Evolutionary conservation across 2,329 filamentous ascomycete genomes (phyloP).

Genomic region (Penicillium sp.): DNA sequence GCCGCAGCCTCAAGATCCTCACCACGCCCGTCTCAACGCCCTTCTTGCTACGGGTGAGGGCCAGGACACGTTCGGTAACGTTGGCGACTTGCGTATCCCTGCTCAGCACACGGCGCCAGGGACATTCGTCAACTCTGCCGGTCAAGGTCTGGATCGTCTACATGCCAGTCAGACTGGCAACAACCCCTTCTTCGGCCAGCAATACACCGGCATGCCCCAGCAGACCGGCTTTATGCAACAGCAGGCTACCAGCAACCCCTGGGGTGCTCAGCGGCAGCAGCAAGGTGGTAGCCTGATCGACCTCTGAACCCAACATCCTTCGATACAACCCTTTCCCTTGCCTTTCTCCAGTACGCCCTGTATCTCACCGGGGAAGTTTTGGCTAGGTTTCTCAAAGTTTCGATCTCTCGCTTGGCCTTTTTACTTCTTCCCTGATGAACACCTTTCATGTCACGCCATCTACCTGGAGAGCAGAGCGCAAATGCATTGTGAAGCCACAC

Average conservation of each 20-base stretch:
- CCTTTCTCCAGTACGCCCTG: neutral
- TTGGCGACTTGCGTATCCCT: slow-evolving; percentile 92
- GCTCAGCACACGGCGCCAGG: slow-evolving; percentile 95
- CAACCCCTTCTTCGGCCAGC: slow-evolving; percentile 85
- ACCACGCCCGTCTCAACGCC: slow-evolving; percentile 75
- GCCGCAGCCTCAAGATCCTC: slow-evolving; percentile 51
- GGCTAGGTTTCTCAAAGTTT: neutral
- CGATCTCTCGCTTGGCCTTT: slow-evolving; percentile 3
- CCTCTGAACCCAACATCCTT: slow-evolving; percentile 42
- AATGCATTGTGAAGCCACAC: slow-evolving; percentile 11
- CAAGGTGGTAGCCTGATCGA: slow-evolving; percentile 64
- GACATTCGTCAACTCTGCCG: slow-evolving; percentile 94
- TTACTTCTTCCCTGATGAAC: neutral
- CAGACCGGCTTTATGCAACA: slow-evolving; percentile 50
- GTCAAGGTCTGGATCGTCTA: slow-evolving; percentile 72
- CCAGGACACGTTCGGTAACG: slow-evolving; percentile 96
- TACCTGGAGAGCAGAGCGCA: slow-evolving; percentile 1
- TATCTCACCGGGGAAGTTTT: neutral
- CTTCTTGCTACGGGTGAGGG: slow-evolving; percentile 86
- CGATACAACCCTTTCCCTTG: slow-evolving; percentile 1
- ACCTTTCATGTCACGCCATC: slow-evolving; percentile 1
- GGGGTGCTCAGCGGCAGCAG: slow-evolving; percentile 52
- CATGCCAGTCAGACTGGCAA: slow-evolving; percentile 70
- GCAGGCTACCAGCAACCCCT: slow-evolving; percentile 57
- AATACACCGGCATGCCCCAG: slow-evolving; percentile 70